A percentile compares a stretch with the other conserved stretches of the same genome.
These are phyloP conservation scores for Phialophora macrospora DNA, from an alignment of 2,329 filamentous ascomycete genomes.

Conservation along the genomic window DNA sequence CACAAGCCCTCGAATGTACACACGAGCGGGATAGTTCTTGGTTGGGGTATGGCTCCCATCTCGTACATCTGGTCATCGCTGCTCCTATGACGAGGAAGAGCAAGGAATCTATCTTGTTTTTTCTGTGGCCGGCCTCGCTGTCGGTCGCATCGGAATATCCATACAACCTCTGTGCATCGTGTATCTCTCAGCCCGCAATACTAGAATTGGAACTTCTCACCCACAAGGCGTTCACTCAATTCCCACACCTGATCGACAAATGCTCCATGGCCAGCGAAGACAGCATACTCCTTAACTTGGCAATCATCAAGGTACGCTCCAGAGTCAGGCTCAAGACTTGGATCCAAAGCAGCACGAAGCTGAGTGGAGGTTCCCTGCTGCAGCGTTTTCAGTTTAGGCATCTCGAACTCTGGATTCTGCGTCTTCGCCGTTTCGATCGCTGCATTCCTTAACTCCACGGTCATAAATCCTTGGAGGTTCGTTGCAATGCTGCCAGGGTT, in stretches of 20 bases:
- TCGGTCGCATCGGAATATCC: too few relatives aligned
- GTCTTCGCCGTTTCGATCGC: conserved; percentile 13
- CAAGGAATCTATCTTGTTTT: background rate
- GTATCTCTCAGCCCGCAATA: background rate
- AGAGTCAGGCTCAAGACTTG: conserved; percentile 30
- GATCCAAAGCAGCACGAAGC: conserved; percentile 45
- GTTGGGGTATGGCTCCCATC: background rate
- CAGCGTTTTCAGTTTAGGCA: conserved; percentile 36
- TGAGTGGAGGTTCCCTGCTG: conserved; percentile 44
- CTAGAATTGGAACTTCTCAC: conserved; percentile 43
- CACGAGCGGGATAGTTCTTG: background rate
- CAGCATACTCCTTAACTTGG: conserved; percentile 42
- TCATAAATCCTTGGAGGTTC: conserved; percentile 30
- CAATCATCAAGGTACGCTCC: conserved; percentile 50
- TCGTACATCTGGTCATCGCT: background rate
- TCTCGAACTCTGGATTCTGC: conserved; percentile 28
- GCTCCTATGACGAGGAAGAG: background rate
- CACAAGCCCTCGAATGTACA: background rate
- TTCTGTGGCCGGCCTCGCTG: too few relatives aligned
- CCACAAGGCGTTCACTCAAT: conserved; percentile 53
- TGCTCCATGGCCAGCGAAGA: conserved; percentile 20
- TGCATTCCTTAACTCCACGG: conserved; percentile 19
- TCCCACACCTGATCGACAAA: conserved; percentile 53
- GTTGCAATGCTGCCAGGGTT: conserved; percentile 33
- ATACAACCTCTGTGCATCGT: background rate